Percentiles rank a stretch among this genome's conserved stretches.
Evolutionary conservation across 768 basidiomycete genomes (phyloP).

Genomic region (Boletus subparvulus): DNA sequence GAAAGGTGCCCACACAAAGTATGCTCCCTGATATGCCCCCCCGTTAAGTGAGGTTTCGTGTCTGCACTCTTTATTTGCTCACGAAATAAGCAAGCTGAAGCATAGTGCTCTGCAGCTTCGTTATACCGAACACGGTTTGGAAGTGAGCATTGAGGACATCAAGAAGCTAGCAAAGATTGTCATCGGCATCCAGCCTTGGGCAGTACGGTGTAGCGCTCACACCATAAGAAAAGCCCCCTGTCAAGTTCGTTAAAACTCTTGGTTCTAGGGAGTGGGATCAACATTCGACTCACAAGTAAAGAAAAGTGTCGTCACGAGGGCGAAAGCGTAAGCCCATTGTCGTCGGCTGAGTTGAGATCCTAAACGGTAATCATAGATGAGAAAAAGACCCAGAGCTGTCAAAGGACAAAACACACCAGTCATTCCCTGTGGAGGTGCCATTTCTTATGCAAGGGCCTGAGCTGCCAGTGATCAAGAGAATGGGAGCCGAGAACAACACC

Average conservation of each 20-base stretch:
- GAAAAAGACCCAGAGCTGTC: not conserved
- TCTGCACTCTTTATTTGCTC: slow-evolving; percentile 14
- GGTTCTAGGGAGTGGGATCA: not conserved
- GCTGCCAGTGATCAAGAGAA: not conserved
- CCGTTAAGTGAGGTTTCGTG: not conserved
- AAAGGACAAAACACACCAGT: slow-evolving; percentile 35
- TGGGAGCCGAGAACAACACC: slow-evolving; percentile 2
- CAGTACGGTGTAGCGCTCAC: slow-evolving; percentile 34
- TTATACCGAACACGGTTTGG: slow-evolving; percentile 65
- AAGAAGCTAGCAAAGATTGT: slow-evolving; percentile 46
- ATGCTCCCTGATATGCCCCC: slow-evolving; percentile 46
- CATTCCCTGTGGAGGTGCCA: slow-evolving; percentile 41
- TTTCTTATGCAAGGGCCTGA: slow-evolving; percentile 13
- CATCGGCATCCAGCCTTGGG: slow-evolving; percentile 12
- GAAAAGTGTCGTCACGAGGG: slow-evolving; percentile 71
- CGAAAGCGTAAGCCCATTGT: slow-evolving; percentile 58
- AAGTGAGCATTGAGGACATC: slow-evolving; percentile 74
- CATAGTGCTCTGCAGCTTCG: slow-evolving; percentile 69
- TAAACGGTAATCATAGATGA: not conserved
- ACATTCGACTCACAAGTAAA: slow-evolving; percentile 55
- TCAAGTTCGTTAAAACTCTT: not conserved
- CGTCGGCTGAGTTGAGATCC: slow-evolving; percentile 43
- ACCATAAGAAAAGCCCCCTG: slow-evolving; percentile 70
- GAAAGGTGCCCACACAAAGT: slow-evolving; percentile 58
- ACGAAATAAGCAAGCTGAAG: slow-evolving; percentile 74